phyloP scores from a whole-genome alignment of 768 basidiomycete genomes.

The Porpolomopsis calyptriformis region DNA sequence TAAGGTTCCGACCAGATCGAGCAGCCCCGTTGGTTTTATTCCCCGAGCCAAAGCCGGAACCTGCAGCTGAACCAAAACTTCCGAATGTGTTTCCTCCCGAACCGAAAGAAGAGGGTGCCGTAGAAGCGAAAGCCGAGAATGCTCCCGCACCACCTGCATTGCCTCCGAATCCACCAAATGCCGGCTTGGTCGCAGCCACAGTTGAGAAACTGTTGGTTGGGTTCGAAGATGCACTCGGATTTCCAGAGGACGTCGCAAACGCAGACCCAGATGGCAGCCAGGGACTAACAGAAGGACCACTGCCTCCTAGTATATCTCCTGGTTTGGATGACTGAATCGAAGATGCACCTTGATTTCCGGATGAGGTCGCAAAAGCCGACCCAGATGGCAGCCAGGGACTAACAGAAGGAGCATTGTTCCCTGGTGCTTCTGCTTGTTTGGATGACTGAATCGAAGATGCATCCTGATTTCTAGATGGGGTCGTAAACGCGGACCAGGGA shows the following conservation, averaged over 20 bases:
- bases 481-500: not conserved
- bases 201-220: no score
- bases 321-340: not conserved
- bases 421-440: not conserved
- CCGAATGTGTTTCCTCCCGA: slow-evolving; percentile 3
- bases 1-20: not conserved
- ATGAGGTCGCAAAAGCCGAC: not conserved
- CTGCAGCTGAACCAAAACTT: no score
- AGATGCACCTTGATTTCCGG: slow-evolving; percentile 3
- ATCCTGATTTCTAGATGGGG: not conserved
- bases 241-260: no score
- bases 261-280: no score
- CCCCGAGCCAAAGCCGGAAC: no score
- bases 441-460: slow-evolving; percentile 3
- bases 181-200: slow-evolving; percentile 1
- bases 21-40: not conserved
- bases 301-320: no score
- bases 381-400: not conserved
- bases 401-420: slow-evolving; percentile 1
- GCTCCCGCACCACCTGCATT: not conserved
- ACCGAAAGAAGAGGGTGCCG: not conserved
- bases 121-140: not conserved
- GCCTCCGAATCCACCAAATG: slow-evolving; percentile 8
- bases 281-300: no score
- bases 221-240: slow-evolving; percentile 3